Base-by-base conservation (phyloP, 257 asterid species). In the Henckelia pumila region DNA sequence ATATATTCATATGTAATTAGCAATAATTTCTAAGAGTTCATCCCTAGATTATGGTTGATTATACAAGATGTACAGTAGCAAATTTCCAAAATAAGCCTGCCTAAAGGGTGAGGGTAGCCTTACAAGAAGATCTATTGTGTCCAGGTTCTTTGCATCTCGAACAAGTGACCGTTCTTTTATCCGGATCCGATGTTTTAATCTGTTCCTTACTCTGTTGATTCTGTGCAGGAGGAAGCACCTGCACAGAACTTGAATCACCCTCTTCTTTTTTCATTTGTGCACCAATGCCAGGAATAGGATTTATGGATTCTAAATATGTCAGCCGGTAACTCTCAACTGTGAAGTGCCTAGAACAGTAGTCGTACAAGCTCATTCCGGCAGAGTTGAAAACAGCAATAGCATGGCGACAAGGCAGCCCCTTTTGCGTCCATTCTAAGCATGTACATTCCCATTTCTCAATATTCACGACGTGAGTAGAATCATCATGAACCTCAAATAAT, bases 111-210 rank as follows among this genome's bases (percentile, higher is more conserved):
- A 66, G 20, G 16, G 56, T 75, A 68, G 89, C 88, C 81, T 82
- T 87, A 77, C 98, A 92, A 20, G 98, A 85, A 77, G 94, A 87
- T 82, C 87, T 89, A 52, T 92, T 92, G 67, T 92, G 98, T 64
- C 96, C 98, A 17, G 89, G 89, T 78, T 84, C 91, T 82, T 87
- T 92, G 75, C 98, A 92, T 76, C 75, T 83, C 56, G 91, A 83
- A 81, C 98, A 92, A 4, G 88, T 86, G 22, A 92, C 95, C 4
- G 98, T 92, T 81, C 96, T 84, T 86, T 81, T 83, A 67, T 83
- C 88, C 13, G 88, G 78, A 23, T 87, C 93, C 56, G 80, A 88
- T 61, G 59, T 70, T 73, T 84, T 82, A 13, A 58, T 74, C 73
- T 64, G 75, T 72, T 84, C 84, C 83, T 83, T 75, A 80, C 82